Evolutionary conservation across 257 asterid species (phyloP), one percentile per base, ranked within the genome.

Genomic region (Nicotiana attenuata): DNA sequence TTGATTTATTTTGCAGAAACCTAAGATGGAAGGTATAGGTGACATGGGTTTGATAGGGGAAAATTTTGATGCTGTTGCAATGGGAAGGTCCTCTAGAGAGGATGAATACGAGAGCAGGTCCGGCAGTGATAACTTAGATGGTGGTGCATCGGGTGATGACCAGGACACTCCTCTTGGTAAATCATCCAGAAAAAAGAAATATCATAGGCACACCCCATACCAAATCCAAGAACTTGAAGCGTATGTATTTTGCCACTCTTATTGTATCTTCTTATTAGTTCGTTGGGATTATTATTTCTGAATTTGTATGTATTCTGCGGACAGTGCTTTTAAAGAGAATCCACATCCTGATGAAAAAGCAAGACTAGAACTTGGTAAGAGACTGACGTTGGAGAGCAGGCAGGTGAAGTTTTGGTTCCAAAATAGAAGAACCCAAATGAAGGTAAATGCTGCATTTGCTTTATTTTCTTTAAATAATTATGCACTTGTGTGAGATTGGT

Each of bases 401-500:
- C 97, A 93, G 87, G 93, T 95, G 9, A 93, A 95, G 69, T 95
- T 93, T 77, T 95, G 98, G 99, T 95, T 93, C 84, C 99, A 95
- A 85, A 95, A 95, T 35, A 82, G 95, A 75, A 87, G 99, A 88
- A 95, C 99, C 8, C 99, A 95, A 78, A 89, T 92, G 96, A 95
- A 95, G 97, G 99, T 92, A 89, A 76, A 28, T 19, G 82, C 13
- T 24, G 19, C 55, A 47, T 65, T 64, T 0, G 4, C 17, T n/a
- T 65, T 47, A 17, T 24, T 29, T 50, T 65, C 13, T 19, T 59
- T 1, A 17, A n/a, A 13, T 78, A 19, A 50, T 82, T 47, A 19
- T 64, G 33, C 24, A 22, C 9, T 53, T 8, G 57, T 9, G 73
- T 67, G 53, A 26, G 33, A 41, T 33, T 82, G 56, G 38, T 41